Percentiles rank a stretch among this genome's conserved stretches.
These are phyloP conservation scores for Mycena capillaripes DNA, from an alignment of 768 basidiomycete species.

Conservation along the genomic window DNA sequence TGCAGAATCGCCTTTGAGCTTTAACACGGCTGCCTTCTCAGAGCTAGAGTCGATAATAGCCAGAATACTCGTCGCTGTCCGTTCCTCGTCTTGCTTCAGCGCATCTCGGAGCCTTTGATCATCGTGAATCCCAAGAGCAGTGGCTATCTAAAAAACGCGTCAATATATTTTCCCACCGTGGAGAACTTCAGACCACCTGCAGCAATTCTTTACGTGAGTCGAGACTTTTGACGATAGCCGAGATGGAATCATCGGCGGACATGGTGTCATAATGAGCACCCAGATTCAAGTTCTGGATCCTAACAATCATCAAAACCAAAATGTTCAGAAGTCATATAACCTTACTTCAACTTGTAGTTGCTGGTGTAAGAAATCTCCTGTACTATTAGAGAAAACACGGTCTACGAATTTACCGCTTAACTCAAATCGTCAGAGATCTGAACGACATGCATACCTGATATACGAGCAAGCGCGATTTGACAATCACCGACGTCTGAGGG, in stretches of 20 bases:
- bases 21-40: slow-evolving; percentile 27
- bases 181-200: not conserved
- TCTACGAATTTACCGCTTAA: not conserved
- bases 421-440: not conserved
- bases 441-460: not conserved
- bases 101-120: slow-evolving; percentile 36
- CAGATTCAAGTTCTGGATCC: not conserved
- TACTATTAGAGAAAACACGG: not conserved
- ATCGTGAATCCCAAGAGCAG: slow-evolving; percentile 11
- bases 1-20: slow-evolving; percentile 33
- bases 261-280: not conserved
- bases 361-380: not conserved
- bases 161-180: not conserved
- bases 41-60: slow-evolving; percentile 33
- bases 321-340: not conserved
- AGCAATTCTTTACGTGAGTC: not conserved
- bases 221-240: not conserved
- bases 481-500: too few relatives aligned
- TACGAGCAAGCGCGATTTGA: not conserved
- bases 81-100: slow-evolving; percentile 37
- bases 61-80: slow-evolving; percentile 30
- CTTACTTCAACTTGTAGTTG: not conserved
- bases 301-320: not conserved
- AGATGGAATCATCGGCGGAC: not conserved
- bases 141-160: not conserved